Evolutionary conservation across 805 yeast species (phyloP).

Genomic region (Wickerhamiella sorbophila): DNA sequence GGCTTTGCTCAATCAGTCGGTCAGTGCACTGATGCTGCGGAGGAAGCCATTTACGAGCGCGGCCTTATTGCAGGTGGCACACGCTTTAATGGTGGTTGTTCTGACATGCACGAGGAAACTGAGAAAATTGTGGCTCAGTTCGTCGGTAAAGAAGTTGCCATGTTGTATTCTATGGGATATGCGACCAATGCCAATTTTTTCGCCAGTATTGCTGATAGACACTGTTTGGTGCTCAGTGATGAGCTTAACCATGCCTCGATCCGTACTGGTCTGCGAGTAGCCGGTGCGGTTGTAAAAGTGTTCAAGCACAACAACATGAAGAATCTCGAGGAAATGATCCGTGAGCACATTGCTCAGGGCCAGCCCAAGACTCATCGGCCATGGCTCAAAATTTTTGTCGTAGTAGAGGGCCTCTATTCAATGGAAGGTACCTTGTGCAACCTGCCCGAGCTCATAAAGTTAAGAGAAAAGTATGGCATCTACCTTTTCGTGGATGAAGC

Average conservation of each 20-base stretch:
- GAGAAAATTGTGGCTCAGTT: conserved; percentile 71
- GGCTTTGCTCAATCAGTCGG: conserved; percentile 97
- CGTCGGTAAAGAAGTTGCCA: conserved; percentile 79
- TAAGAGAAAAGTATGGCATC: conserved; percentile 74
- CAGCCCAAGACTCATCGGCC: conserved; percentile 94
- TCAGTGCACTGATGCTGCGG: conserved; percentile 67
- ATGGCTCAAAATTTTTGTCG: conserved; percentile 65
- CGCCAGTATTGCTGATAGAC: conserved; percentile 66
- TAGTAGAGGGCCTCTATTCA: conserved; percentile 84
- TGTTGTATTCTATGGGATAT: conserved; percentile 86
- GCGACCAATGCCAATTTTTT: conserved; percentile 88
- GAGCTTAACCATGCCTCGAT: conserved; percentile 92
- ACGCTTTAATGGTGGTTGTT: conserved; percentile 58
- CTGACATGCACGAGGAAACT: conserved; percentile 56
- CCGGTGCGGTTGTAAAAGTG: conserved; percentile 86
- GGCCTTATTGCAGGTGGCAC: conserved; percentile 77
- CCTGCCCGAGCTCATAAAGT: conserved; percentile 56
- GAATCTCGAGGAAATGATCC: conserved; percentile 55
- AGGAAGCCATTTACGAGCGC: conserved; percentile 44
- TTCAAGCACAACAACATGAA: conserved; percentile 87
- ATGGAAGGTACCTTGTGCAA: conserved; percentile 67
- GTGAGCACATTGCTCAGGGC: conserved; percentile 83
- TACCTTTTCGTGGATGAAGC: conserved; percentile 93
- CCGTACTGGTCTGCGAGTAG: conserved; percentile 82
- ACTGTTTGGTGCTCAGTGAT: conserved; percentile 85